Evolutionary conservation across 73 alveolate species (phyloP).

Genomic region (Vitrella brassicaformis): DNA sequence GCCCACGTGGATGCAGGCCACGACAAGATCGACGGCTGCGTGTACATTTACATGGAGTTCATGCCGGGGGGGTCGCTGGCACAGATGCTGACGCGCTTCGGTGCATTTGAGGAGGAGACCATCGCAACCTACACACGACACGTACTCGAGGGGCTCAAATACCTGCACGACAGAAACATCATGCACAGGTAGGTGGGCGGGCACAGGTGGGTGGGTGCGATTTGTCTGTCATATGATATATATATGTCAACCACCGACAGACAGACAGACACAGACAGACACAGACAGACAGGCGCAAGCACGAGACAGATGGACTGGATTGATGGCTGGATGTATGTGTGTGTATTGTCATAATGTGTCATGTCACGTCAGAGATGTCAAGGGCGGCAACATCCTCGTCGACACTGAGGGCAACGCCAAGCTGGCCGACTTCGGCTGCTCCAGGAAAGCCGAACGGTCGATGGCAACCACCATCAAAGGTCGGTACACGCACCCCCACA

Average conservation of each 20-base stretch:
- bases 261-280: too few species aligned
- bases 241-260: too few species aligned
- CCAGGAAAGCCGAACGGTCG: too few species aligned
- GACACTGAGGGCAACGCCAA: neutral
- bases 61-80: slow-evolving; percentile 36
- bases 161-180: slow-evolving; percentile 33
- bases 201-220: neutral
- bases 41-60: slow-evolving; percentile 25
- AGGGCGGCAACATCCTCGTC: neutral
- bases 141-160: slow-evolving; percentile 36
- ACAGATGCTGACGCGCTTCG: slow-evolving; percentile 24
- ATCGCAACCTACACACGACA: slow-evolving; percentile 11
- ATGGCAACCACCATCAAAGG: too few species aligned
- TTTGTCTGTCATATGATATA: too few species aligned
- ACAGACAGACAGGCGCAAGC: too few species aligned
- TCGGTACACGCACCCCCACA: too few species aligned
- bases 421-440: neutral
- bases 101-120: slow-evolving; percentile 13
- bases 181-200: slow-evolving; percentile 29
- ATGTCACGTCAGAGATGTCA: neutral
- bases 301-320: too few species aligned
- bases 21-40: too few species aligned
- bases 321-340: too few species aligned
- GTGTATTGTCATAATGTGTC: too few species aligned
- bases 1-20: too few species aligned